Evolutionary conservation across 805 yeast species (phyloP).

Genomic region (Alloascoidea hylecoeti): DNA sequence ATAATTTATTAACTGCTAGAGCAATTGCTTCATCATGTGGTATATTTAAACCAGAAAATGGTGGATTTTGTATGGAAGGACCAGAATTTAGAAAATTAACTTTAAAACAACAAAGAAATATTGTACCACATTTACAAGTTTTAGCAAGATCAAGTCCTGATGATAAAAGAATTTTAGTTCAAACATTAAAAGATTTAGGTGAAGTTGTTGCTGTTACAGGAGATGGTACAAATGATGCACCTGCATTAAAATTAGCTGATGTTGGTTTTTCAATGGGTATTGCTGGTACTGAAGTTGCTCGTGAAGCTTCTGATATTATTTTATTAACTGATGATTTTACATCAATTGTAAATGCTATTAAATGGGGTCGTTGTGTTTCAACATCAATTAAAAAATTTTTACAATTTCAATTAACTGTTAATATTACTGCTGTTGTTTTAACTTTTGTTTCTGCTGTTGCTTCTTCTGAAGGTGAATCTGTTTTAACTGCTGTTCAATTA

Average conservation of each 20-base stretch:
- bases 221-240: conserved; percentile 98
- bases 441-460: conserved; percentile 93
- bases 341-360: conserved; percentile 90
- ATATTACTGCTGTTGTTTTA: conserved; percentile 87
- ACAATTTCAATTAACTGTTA: conserved; percentile 94
- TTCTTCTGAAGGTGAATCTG: conserved; percentile 65
- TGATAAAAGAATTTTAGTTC: conserved; percentile 81
- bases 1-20: conserved; percentile 78
- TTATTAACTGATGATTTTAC: conserved; percentile 90
- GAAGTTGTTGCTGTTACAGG: conserved; percentile 99
- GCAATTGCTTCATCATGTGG: conserved; percentile 86
- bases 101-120: conserved; percentile 33
- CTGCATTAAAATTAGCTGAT: conserved; percentile 91
- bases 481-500: conserved; percentile 91
- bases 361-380: conserved; percentile 97
- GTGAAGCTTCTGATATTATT: conserved; percentile 91
- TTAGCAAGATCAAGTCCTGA: conserved; percentile 94
- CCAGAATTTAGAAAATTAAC: conserved; percentile 68
- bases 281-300: conserved; percentile 96
- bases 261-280: conserved; percentile 99
- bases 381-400: conserved; percentile 89
- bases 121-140: conserved; percentile 69
- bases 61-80: conserved; percentile 74
- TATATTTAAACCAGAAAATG: conserved; percentile 33
- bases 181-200: conserved; percentile 60